Base-by-base conservation (phyloP, 306 rosid species). In the Cicer chorassanicum region DNA sequence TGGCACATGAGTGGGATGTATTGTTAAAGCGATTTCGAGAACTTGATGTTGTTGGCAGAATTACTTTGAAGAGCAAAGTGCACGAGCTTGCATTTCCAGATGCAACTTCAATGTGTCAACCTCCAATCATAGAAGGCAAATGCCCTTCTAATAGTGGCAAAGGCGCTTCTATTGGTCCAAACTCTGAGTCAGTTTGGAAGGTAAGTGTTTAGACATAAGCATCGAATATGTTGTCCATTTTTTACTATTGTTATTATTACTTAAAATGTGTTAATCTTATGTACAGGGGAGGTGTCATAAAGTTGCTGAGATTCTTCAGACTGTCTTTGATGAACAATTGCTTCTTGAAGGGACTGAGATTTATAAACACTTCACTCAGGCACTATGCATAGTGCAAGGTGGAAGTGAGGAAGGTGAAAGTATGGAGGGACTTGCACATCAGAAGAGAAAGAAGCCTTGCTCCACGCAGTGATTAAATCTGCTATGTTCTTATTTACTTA, bases 371-470 rank as follows among this genome's bases (percentile, higher is more conserved):
- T 12, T 29, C 15, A 59, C 8, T 24, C 42, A 29, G 16, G 65
- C 16, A 29, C 41, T 59, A 2, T 24, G 41, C 65, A 29, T 59
- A 24, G 15, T 29, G 9, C 42, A 59, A 59, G 16, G 6, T 59
- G 40, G 4, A 29, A 59, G 9, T 24, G 65, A 11, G 65, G 41
- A 59, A 55, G 14, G 62, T 55, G 38, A 55, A 55, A 55, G 13
- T 9, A 55, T 19, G 62, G 62, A 55, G 36, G 62, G 38, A 55
- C 60, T 53, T 16, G 62, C 19, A 19, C 36, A 19, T 55, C 62
- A 55, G n/a, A 55, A 13, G 13, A 55, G 62, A 55, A 55, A 19
- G 62, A 55, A 55, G 62, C 13, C 62, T 55, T 36, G 62, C 38
- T 19, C 7, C n/a, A 19, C n/a, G 10, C n/a, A 55, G 9, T 55